Evolutionary conservation across 495 filamentous ascomycete species (phyloP).

Genomic region (Xanthoparmelia taractica): DNA sequence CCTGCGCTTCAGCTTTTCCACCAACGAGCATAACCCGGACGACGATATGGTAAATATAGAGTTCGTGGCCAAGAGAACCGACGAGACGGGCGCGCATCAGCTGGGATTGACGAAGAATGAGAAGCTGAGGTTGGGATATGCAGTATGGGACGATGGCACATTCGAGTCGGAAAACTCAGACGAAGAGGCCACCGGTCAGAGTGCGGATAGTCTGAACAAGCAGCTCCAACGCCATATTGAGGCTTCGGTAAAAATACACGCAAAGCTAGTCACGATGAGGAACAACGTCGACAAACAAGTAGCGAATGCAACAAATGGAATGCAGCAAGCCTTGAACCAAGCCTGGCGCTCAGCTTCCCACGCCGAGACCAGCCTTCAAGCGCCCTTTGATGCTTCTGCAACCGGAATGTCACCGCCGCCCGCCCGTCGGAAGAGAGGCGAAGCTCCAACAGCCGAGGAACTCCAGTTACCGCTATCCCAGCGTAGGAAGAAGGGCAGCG

Average conservation of each 20-base stretch:
- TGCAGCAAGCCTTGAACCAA: conserved; percentile 18
- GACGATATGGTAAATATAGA: conserved; percentile 26
- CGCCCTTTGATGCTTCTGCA: background rate
- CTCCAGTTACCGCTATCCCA: conserved; percentile 3
- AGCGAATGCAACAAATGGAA: conserved; percentile 14
- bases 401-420: conserved; percentile 7
- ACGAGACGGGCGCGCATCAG: conserved; percentile 18
- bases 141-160: conserved; percentile 20
- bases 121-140: conserved; percentile 24
- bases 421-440: background rate
- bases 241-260: conserved; percentile 15
- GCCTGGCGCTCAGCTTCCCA: conserved; percentile 13
- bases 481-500: conserved; percentile 12
- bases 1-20: conserved; percentile 19
- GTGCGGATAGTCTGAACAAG: conserved; percentile 9
- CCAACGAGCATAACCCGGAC: conserved; percentile 21
- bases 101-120: conserved; percentile 22
- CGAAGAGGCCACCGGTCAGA: conserved; percentile 5
- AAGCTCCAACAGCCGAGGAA: background rate
- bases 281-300: conserved; percentile 15
- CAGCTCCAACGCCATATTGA: conserved; percentile 18
- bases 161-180: conserved; percentile 19
- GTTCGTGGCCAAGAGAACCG: conserved; percentile 24
- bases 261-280: conserved; percentile 12
- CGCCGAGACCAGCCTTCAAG: background rate